These are phyloP conservation scores for Talaromyces sp. DNA, from an alignment of 2,329 filamentous ascomycete species.

Conservation along the genomic window DNA sequence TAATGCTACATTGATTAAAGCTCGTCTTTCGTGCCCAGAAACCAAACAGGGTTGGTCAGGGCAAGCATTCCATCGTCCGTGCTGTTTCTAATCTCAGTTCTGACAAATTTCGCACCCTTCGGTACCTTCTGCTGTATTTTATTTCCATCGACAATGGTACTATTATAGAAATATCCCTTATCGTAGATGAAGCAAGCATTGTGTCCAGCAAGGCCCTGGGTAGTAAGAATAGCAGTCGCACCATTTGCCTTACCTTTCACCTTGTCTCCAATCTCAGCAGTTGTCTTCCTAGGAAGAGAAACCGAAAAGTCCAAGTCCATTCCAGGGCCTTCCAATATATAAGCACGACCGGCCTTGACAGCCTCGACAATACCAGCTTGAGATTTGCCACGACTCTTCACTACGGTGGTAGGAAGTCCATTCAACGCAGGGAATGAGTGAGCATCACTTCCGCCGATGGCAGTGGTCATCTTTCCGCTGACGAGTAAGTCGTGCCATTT, in stretches of 20 bases:
- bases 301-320: constrained; percentile 14
- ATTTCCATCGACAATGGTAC: background rate
- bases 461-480: constrained; percentile 16
- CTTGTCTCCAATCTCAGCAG: background rate
- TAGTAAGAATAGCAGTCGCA: background rate
- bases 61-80: background rate
- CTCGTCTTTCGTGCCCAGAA: background rate
- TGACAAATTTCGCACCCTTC: background rate
- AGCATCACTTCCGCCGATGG: constrained; percentile 20
- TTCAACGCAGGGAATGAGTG: constrained; percentile 17
- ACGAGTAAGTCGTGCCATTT: constrained; percentile 20
- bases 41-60: background rate
- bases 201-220: background rate
- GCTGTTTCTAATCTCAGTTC: background rate
- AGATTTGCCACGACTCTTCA: constrained; percentile 14
- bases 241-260: background rate
- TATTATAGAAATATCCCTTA: background rate
- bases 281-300: background rate
- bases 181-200: background rate
- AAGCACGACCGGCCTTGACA: constrained; percentile 17
- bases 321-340: constrained; percentile 18
- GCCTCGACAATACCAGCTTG: constrained; percentile 18
- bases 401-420: constrained; percentile 20
- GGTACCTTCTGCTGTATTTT: background rate
- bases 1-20: background rate